phyloP scores from a whole-genome alignment of 495 filamentous ascomycete genomes.

The Daldinia grandis region DNA sequence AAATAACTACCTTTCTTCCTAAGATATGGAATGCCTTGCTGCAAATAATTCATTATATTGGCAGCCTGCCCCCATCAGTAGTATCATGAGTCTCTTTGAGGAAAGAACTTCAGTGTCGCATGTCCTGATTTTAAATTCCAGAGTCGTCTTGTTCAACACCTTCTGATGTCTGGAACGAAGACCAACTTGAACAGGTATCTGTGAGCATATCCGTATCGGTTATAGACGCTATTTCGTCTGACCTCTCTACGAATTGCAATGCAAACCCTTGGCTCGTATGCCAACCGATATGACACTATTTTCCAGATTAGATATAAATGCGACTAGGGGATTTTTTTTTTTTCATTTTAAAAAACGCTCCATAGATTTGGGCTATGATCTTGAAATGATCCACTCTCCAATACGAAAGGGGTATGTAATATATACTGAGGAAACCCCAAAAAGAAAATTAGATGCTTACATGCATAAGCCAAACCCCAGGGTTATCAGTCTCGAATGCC shows the following conservation, averaged over 20 bases:
- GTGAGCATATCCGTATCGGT: slow-evolving; percentile 47
- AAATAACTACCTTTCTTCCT: background rate
- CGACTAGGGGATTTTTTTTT: background rate
- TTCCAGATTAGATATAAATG: slow-evolving; percentile 9
- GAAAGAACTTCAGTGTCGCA: background rate
- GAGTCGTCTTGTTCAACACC: slow-evolving; percentile 54
- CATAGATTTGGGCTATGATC: too few species aligned
- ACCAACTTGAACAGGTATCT: slow-evolving; percentile 54
- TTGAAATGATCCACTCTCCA: too few species aligned
- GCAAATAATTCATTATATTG: too few species aligned
- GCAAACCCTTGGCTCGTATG: slow-evolving; percentile 59
- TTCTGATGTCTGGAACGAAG: slow-evolving; percentile 45
- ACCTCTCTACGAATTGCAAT: slow-evolving; percentile 58
- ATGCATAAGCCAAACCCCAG: slow-evolving; percentile 63
- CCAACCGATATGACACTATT: slow-evolving; percentile 58
- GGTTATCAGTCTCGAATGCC: slow-evolving; percentile 67
- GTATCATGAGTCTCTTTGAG: background rate
- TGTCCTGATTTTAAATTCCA: slow-evolving; percentile 47
- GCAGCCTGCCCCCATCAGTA: background rate
- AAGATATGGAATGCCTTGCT: background rate
- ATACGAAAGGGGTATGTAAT: background rate
- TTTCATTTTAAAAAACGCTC: too few species aligned
- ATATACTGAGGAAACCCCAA: background rate
- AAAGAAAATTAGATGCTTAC: slow-evolving; percentile 22
- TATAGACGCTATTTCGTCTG: slow-evolving; percentile 49